Percentiles rank a stretch among this genome's conserved stretches.
These are phyloP conservation scores for Hanseniaspora singularis DNA, from an alignment of 805 yeast species.

Conservation along the genomic window DNA sequence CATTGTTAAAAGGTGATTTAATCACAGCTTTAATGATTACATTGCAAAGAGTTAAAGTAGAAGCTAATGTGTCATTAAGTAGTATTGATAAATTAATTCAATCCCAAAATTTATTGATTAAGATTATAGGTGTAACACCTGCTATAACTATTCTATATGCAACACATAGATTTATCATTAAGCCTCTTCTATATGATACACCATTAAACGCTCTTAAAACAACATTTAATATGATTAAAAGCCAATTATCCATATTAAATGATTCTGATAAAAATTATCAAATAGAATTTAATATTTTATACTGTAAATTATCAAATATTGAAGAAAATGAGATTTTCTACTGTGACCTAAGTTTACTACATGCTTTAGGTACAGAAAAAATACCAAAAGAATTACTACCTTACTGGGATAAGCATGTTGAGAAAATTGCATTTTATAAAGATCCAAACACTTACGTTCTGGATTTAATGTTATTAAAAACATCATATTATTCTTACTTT, in stretches of 20 bases:
- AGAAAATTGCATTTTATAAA: not conserved
- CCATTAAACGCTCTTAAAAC: constrained; percentile 7
- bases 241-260: constrained; percentile 24
- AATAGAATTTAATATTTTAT: not conserved
- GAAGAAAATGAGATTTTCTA: constrained; percentile 18
- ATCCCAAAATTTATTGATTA: constrained; percentile 90
- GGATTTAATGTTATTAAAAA: constrained; percentile 37
- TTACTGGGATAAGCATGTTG: constrained; percentile 53
- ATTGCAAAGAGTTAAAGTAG: constrained; percentile 92
- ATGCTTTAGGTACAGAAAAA: constrained; percentile 36
- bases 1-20: constrained; percentile 53
- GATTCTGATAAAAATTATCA: constrained; percentile 28
- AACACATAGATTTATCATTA: constrained; percentile 26
- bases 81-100: constrained; percentile 85
- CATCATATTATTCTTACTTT: constrained; percentile 38
- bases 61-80: constrained; percentile 75
- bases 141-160: constrained; percentile 48
- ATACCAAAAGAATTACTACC: constrained; percentile 39
- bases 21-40: constrained; percentile 73
- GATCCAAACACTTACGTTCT: not conserved
- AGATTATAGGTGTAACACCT: constrained; percentile 81
- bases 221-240: not conserved
- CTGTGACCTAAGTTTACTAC: constrained; percentile 8
- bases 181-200: constrained; percentile 12
- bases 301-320: not conserved